These are phyloP conservation scores for Leishmania guyanensis DNA, from an alignment of 208 protist genomes.

Conservation along the genomic window DNA sequence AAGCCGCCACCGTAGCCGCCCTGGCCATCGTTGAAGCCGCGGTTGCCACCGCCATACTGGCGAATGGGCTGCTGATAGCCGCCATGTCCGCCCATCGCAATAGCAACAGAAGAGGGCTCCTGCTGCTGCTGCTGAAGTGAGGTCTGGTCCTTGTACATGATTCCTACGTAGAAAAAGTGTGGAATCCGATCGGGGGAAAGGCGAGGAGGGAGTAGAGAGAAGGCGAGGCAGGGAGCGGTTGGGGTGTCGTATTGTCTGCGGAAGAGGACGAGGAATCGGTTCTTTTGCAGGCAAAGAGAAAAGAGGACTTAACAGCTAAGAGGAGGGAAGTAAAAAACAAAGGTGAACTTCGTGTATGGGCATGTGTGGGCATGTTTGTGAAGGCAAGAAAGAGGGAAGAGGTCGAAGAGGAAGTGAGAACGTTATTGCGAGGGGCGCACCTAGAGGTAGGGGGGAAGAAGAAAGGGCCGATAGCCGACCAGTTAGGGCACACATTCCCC, in stretches of 20 bases:
- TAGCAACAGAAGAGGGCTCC: not conserved
- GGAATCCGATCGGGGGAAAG: conserved; percentile 27
- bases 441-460: not conserved
- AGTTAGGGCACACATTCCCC: not conserved
- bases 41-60: conserved; percentile 22
- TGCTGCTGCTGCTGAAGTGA: conserved; percentile 13
- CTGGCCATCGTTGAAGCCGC: conserved; percentile 18
- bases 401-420: not conserved
- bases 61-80: conserved; percentile 34
- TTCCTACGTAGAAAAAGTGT: conserved; percentile 4
- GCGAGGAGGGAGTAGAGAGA: not conserved
- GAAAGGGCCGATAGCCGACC: not conserved
- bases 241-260: not conserved
- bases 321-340: conserved; percentile 21
- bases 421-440: not conserved
- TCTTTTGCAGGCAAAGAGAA: not conserved
- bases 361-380: not conserved
- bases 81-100: conserved; percentile 17
- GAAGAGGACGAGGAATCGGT: not conserved
- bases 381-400: not conserved
- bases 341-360: not conserved
- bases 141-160: conserved; percentile 17
- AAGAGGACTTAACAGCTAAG: conserved; percentile 5
- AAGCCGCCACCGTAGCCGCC: conserved; percentile 15
- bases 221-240: not conserved